Conservation (phyloP, 2,329 filamentous ascomycete genomes). For the Cytospora piceicola region DNA sequence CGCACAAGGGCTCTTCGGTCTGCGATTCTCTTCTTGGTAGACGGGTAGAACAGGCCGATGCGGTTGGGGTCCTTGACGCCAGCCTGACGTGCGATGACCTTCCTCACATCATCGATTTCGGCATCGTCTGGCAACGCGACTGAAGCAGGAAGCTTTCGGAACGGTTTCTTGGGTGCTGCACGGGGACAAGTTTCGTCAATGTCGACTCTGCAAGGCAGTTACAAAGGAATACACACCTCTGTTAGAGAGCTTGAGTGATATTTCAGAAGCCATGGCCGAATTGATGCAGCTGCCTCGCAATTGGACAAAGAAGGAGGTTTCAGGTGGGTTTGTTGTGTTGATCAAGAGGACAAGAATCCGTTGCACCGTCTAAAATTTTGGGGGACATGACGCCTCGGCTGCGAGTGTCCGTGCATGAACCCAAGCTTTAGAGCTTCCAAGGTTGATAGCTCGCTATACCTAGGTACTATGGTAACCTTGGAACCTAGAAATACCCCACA, state of each 20-base stretch:
- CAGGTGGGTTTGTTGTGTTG: not conserved
- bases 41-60: constrained; percentile 64
- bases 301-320: not conserved
- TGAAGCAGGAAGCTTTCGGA: constrained; percentile 58
- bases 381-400: constrained; percentile 14
- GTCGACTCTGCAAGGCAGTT: not conserved
- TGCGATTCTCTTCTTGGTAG: constrained; percentile 65
- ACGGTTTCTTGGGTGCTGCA: constrained; percentile 50
- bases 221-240: constrained; percentile 9
- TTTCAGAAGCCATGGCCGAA: constrained; percentile 24
- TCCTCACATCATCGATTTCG: constrained; percentile 65
- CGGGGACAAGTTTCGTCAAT: not conserved
- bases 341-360: constrained; percentile 1
- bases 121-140: constrained; percentile 54
- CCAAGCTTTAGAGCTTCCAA: not conserved
- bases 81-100: constrained; percentile 54
- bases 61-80: constrained; percentile 62
- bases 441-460: not conserved
- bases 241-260: constrained; percentile 25
- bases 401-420: not conserved
- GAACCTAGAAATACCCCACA: too few relatives aligned
- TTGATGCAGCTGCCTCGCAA: constrained; percentile 7
- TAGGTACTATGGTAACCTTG: too few relatives aligned
- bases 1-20: constrained; percentile 59
- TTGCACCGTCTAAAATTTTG: constrained; percentile 19